Percentiles rank a stretch among this genome's conserved stretches.
Evolutionary conservation across 768 basidiomycete genomes (phyloP).

Genomic region (Suillus americanus): DNA sequence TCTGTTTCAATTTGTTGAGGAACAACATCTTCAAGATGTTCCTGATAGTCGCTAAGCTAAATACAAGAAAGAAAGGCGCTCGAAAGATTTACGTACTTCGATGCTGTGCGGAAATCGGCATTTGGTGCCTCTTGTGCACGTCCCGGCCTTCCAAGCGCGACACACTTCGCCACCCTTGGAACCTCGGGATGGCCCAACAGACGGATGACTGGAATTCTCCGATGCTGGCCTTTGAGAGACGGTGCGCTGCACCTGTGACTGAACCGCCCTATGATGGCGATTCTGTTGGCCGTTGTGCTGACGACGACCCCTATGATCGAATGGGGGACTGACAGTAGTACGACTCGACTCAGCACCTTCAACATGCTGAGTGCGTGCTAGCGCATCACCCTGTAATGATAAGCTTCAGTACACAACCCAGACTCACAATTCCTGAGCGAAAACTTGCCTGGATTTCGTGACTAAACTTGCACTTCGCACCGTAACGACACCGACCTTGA

Average conservation of each 20-base stretch:
- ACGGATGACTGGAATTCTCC: conserved; percentile 6
- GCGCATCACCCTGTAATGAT: conserved; percentile 3
- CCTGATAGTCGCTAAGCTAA: neutral
- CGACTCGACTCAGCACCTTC: too few relatives aligned
- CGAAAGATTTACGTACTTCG: conserved; percentile 23
- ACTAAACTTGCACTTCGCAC: conserved; percentile 24
- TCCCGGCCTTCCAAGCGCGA: conserved; percentile 37
- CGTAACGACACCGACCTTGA: conserved; percentile 29
- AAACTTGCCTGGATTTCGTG: conserved; percentile 19
- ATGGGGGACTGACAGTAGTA: neutral
- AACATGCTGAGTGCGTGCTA: neutral
- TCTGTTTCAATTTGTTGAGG: neutral
- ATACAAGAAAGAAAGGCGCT: neutral
- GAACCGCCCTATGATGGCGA: neutral
- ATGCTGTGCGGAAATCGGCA: conserved; percentile 36
- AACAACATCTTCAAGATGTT: neutral
- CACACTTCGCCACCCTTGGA: conserved; percentile 24
- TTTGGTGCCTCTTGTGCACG: conserved; percentile 34
- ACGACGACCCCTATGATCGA: neutral
- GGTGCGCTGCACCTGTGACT: neutral
- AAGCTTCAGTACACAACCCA: neutral
- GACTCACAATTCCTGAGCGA: neutral
- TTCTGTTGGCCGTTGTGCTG: neutral
- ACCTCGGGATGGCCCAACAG: conserved; percentile 10
- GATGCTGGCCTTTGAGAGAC: neutral